A percentile compares a stretch with the other conserved stretches of the same genome.
These are phyloP conservation scores for Cairneyella variabilis DNA, from an alignment of 495 filamentous ascomycete genomes.

Conservation along the genomic window DNA sequence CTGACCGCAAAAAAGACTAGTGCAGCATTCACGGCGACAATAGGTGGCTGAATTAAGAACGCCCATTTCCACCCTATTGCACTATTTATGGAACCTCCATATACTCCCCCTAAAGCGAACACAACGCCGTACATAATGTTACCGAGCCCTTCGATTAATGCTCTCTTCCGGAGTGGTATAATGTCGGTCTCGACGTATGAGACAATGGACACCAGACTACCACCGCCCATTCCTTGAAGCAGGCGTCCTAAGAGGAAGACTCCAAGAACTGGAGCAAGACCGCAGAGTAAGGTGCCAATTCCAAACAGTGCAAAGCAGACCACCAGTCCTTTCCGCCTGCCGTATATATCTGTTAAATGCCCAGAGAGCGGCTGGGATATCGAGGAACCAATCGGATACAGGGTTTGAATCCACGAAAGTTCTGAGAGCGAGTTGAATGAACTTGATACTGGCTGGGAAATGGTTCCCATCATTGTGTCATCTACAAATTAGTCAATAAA, in stretches of 20 bases:
- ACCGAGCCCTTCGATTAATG: constrained; percentile 77
- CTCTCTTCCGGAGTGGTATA: constrained; percentile 73
- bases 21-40: constrained; percentile 56
- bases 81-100: constrained; percentile 80
- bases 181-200: constrained; percentile 79
- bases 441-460: not conserved
- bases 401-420: not conserved
- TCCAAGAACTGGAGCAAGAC: not conserved
- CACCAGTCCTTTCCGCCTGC: not conserved
- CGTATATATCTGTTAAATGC: constrained; percentile 4
- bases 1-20: constrained; percentile 59
- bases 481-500: not conserved
- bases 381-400: not conserved
- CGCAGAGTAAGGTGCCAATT: constrained; percentile 2
- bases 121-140: constrained; percentile 71
- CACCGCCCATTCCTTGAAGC: constrained; percentile 81
- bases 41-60: constrained; percentile 76
- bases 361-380: not conserved
- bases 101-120: constrained; percentile 63
- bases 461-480: constrained; percentile 5
- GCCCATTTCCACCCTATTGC: constrained; percentile 68
- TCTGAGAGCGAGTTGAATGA: constrained; percentile 1
- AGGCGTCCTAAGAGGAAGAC: constrained; percentile 53
- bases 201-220: constrained; percentile 72
- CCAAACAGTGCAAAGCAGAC: not conserved